Evolutionary conservation across 2,329 filamentous ascomycete species (phyloP), one percentile per base, ranked within the genome.

Genomic region (Epichloe sibirici): DNA sequence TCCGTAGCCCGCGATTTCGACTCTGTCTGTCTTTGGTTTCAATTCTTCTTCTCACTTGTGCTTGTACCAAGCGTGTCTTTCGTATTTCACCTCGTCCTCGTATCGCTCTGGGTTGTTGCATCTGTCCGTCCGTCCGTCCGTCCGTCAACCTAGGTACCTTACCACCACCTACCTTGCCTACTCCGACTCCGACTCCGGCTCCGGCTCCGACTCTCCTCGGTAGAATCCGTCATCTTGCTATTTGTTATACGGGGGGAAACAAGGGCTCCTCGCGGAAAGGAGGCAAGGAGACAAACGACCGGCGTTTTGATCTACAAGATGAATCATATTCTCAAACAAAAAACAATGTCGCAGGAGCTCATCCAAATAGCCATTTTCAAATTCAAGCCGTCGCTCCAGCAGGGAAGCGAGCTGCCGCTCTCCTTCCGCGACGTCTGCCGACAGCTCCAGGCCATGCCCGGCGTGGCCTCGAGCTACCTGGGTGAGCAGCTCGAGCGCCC

Each of bases 401-500:
- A 57, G 43, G 55, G 58, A 47, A 55, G 61, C n/a, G 55, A 60
- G 15, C 55, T 51, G 31, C 53, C 53, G 1, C 48, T 52, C 1
- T 55, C 53, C 1, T 55, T 55, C 50, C 56, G 59, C 51, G 57
- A 59, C 44, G 56, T 62, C 58, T 61, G 56, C 56, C 55, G 60
- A 49, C 54, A 57, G 44, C 60, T 68, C 21, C 62, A 63, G 48
- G 59, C 65, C 43, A 57, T 64, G 45, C 61, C 66, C 35, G 67
- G 67, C 57, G 61, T 67, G 49, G 50, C 56, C 49, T 59, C 60
- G 51, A 55, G 70, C 35, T 65, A 71, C 56, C 57, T 65, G 42
- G 69, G 69, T 54, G 61, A 59, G 7, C 62, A 66, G 37, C 51
- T 67, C 48, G 69, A 71, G 56, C 59, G 63, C 25, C 63, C 67